Percentiles rank a stretch among this genome's conserved stretches.
Conservation (phyloP, 257 asterid species). For the Hygrophila difformis region DNA sequence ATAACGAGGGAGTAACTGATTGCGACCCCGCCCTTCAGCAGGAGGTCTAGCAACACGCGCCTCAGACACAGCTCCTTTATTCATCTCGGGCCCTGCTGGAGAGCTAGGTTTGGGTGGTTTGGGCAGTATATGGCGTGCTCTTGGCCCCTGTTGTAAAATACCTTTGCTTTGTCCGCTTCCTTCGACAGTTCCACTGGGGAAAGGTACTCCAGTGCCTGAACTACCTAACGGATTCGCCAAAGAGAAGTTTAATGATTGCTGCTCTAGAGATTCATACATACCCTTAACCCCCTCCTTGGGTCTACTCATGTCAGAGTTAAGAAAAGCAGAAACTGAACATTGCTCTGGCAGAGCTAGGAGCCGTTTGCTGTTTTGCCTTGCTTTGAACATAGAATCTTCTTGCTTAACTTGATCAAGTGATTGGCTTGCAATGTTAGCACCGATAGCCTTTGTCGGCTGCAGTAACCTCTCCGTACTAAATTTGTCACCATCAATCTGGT, state of each 20-base stretch:
- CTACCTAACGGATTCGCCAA: slow-evolving; percentile 40
- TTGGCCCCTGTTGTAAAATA: slow-evolving; percentile 47
- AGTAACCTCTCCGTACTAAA: slow-evolving; percentile 36
- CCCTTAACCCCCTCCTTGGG: slow-evolving; percentile 52
- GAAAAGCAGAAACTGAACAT: slow-evolving; percentile 35
- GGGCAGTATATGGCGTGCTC: slow-evolving; percentile 34
- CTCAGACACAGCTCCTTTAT: slow-evolving; percentile 34
- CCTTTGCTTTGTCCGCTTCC: slow-evolving; percentile 54
- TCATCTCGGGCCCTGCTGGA: slow-evolving; percentile 32
- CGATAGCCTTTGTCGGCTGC: slow-evolving; percentile 37
- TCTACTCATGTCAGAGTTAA: slow-evolving; percentile 40
- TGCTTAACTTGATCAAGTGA: slow-evolving; percentile 32
- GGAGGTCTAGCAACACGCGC: slow-evolving; percentile 83
- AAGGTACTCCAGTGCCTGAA: slow-evolving; percentile 37
- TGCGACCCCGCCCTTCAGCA: slow-evolving; percentile 86
- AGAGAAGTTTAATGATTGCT: slow-evolving; percentile 47
- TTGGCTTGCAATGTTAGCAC: slow-evolving; percentile 25
- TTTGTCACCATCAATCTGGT: slow-evolving; percentile 20
- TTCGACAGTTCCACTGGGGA: slow-evolving; percentile 45
- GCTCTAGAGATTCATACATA: slow-evolving; percentile 42
- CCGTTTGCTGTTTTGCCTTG: slow-evolving; percentile 30
- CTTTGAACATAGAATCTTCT: slow-evolving; percentile 22
- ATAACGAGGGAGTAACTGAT: slow-evolving; percentile 92
- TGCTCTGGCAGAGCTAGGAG: slow-evolving; percentile 33
- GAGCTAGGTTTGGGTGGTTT: slow-evolving; percentile 50